These are phyloP conservation scores for Leishmania mexicana DNA, from an alignment of 208 protist genomes.

Conservation along the genomic window DNA sequence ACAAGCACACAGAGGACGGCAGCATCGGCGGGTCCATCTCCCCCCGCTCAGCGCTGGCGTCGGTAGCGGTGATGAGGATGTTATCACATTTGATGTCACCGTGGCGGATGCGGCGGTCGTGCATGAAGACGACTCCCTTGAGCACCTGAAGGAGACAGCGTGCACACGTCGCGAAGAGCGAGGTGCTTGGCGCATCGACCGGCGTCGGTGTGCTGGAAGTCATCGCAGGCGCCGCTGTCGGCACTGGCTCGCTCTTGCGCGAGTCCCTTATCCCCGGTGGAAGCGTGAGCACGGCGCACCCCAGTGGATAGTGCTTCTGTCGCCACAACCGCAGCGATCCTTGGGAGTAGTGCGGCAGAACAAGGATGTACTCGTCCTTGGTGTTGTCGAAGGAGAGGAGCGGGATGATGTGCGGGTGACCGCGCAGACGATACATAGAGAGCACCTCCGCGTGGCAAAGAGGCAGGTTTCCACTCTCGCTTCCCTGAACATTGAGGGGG, in stretches of 20 bases:
- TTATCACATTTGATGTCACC: conserved; percentile 84
- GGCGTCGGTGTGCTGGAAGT: conserved; percentile 2
- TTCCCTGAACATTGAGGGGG: conserved; percentile 49
- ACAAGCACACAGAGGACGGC: conserved; percentile 54
- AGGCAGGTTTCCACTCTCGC: conserved; percentile 55
- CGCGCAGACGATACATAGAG: conserved; percentile 59
- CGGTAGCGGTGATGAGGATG: conserved; percentile 56
- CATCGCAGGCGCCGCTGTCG: not conserved
- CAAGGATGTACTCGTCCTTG: conserved; percentile 69
- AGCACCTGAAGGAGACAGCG: conserved; percentile 73
- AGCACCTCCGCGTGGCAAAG: conserved; percentile 78
- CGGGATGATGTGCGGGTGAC: conserved; percentile 61
- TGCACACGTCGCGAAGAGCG: conserved; percentile 54
- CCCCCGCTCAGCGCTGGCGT: not conserved
- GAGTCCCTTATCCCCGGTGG: conserved; percentile 6
- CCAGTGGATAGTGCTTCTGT: conserved; percentile 46
- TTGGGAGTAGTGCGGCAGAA: conserved; percentile 65
- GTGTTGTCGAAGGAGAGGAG: conserved; percentile 70
- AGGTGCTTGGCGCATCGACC: conserved; percentile 12
- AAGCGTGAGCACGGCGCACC: conserved; percentile 50
- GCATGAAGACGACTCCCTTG: conserved; percentile 62
- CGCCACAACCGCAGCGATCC: conserved; percentile 78
- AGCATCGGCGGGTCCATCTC: conserved; percentile 22
- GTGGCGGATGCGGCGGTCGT: conserved; percentile 67
- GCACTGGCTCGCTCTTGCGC: conserved; percentile 7